Evolutionary conservation across 169 alveolate species (phyloP).

Genomic region (Eimeria sp.): DNA sequence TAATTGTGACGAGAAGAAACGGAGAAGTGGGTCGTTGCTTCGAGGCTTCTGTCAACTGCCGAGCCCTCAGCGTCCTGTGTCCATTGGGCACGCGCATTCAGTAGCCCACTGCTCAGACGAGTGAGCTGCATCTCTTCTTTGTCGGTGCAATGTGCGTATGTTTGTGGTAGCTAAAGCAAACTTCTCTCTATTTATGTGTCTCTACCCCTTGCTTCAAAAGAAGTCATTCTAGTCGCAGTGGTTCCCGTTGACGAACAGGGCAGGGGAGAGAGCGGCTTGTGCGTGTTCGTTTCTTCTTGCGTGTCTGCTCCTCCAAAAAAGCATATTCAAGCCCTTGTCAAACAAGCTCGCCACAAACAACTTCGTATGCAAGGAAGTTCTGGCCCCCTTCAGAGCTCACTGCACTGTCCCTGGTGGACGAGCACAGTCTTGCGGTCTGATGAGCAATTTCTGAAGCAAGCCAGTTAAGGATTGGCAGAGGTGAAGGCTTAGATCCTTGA

Average conservation of each 20-base stretch:
- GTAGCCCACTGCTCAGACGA: neutral
- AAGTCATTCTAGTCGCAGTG: neutral
- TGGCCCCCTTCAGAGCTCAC: neutral
- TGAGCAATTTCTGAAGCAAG: neutral
- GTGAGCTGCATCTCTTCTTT: neutral
- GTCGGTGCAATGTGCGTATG: neutral
- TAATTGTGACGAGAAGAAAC: neutral
- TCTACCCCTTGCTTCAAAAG: neutral
- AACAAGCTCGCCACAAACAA: neutral
- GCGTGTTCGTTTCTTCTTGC: neutral
- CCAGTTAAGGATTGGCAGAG: too few species aligned
- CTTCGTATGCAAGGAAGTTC: neutral
- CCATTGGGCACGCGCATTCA: slow-evolving; percentile 1
- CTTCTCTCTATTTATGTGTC: neutral
- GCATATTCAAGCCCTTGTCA: neutral
- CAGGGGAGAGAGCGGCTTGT: neutral
- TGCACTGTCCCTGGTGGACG: too few species aligned
- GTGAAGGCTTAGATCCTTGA: too few species aligned
- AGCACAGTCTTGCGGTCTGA: neutral
- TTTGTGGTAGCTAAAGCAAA: neutral
- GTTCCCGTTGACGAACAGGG: neutral
- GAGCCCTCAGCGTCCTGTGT: neutral
- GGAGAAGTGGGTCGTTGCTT: neutral
- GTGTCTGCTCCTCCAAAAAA: neutral
- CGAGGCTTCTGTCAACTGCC: neutral